A percentile compares a stretch with the other conserved stretches of the same genome.
These are phyloP conservation scores for Teunomyces kruisii DNA, from an alignment of 805 yeast genomes.

Conservation along the genomic window DNA sequence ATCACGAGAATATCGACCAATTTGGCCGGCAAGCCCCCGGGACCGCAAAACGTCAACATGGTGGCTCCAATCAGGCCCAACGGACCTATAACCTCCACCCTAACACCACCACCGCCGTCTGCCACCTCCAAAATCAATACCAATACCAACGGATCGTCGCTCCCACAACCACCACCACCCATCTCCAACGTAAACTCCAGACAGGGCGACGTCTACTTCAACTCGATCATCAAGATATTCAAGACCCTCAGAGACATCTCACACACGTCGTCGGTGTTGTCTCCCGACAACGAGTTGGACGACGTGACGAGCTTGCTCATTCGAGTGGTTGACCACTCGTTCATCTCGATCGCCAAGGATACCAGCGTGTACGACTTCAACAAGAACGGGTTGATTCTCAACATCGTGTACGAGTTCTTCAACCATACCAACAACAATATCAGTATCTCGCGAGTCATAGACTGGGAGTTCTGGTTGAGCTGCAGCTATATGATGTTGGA, in stretches of 20 bases:
- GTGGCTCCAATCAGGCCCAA: not conserved
- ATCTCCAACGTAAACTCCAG: slow-evolving; percentile 12
- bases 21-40: slow-evolving; percentile 4
- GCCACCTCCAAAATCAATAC: no score
- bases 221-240: slow-evolving; percentile 40
- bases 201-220: slow-evolving; percentile 35
- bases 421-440: slow-evolving; percentile 30
- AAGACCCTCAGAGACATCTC: slow-evolving; percentile 38
- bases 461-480: slow-evolving; percentile 79
- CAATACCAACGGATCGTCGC: no score
- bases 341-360: slow-evolving; percentile 34
- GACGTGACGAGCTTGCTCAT: slow-evolving; percentile 19
- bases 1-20: slow-evolving; percentile 16
- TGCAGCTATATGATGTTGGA: slow-evolving; percentile 58
- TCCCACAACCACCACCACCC: slow-evolving; percentile 13
- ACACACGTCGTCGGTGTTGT: slow-evolving; percentile 14
- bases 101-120: slow-evolving; percentile 3
- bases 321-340: slow-evolving; percentile 30
- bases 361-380: slow-evolving; percentile 38
- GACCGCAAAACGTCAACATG: slow-evolving; percentile 4
- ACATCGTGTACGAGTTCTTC: slow-evolving; percentile 39
- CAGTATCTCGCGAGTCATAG: slow-evolving; percentile 29
- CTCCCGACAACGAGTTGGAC: slow-evolving; percentile 17
- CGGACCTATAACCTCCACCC: not conserved
- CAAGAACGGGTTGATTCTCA: slow-evolving; percentile 40